A percentile compares a stretch with the other conserved stretches of the same genome.
These are phyloP conservation scores for Teunomyces atbi DNA, from an alignment of 805 yeast species.

Conservation along the genomic window DNA sequence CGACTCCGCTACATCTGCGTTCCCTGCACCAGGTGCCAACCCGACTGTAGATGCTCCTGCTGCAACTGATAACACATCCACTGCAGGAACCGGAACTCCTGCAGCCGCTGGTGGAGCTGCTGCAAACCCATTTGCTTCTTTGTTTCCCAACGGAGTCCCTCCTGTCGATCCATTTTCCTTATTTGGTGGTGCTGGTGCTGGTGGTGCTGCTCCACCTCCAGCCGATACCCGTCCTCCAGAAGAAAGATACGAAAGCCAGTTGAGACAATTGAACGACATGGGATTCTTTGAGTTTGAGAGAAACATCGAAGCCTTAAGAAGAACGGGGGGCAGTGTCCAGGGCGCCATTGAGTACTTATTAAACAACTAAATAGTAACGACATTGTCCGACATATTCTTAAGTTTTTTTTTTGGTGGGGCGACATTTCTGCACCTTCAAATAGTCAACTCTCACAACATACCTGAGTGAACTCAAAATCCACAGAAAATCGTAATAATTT, in stretches of 20 bases:
- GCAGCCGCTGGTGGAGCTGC: slow-evolving; percentile 15
- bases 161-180: slow-evolving; percentile 54
- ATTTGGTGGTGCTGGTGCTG: slow-evolving; percentile 35
- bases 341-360: slow-evolving; percentile 91
- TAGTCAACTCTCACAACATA: background rate
- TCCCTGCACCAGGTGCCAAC: slow-evolving; percentile 41
- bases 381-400: background rate
- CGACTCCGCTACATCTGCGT: slow-evolving; percentile 14
- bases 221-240: slow-evolving; percentile 46
- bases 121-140: slow-evolving; percentile 40
- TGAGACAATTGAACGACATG: slow-evolving; percentile 48
- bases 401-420: background rate
- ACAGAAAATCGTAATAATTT: background rate
- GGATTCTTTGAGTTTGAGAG: slow-evolving; percentile 88
- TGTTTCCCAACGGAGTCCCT: slow-evolving; percentile 35
- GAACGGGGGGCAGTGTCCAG: slow-evolving; percentile 96
- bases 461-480: too few relatives aligned
- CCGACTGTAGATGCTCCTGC: slow-evolving; percentile 29
- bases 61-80: slow-evolving; percentile 7
- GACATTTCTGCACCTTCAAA: background rate
- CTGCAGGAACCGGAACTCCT: slow-evolving; percentile 12
- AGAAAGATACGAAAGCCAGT: slow-evolving; percentile 42
- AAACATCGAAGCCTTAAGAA: slow-evolving; percentile 86
- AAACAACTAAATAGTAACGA: slow-evolving; percentile 5
- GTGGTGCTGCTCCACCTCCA: slow-evolving; percentile 27